These are phyloP conservation scores for Cyberlindnera euphorbiae DNA, from an alignment of 805 yeast species.

Conservation along the genomic window DNA sequence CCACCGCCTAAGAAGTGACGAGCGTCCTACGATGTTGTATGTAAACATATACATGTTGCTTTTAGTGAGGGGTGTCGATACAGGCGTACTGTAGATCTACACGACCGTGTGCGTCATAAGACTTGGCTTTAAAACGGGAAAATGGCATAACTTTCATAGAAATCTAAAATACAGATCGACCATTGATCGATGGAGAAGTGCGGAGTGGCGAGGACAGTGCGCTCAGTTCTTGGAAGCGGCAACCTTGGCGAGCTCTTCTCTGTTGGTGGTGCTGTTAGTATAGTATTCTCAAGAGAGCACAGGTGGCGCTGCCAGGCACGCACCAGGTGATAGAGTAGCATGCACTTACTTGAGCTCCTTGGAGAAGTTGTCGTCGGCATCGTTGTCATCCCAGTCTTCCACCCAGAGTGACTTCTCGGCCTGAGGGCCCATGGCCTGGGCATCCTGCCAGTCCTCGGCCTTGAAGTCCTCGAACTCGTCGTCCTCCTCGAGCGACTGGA, in stretches of 20 bases:
- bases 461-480: conserved; percentile 98
- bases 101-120: no score
- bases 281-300: not conserved
- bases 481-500: conserved; percentile 86
- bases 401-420: conserved; percentile 77
- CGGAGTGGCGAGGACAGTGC: no score
- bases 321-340: not conserved
- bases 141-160: no score
- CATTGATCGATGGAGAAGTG: no score
- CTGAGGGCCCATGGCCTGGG: conserved; percentile 46
- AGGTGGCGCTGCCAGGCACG: not conserved
- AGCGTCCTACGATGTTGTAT: no score
- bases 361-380: conserved; percentile 85
- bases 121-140: no score
- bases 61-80: no score
- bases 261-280: conserved; percentile 4
- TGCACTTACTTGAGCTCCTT: conserved; percentile 57
- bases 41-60: no score
- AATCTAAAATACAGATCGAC: no score
- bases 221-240: conserved; percentile 19
- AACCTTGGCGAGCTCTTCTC: conserved; percentile 22
- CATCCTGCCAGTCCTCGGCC: conserved; percentile 76
- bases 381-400: conserved; percentile 97
- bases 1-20: conserved; percentile 32
- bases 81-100: no score